A percentile compares a stretch with the other conserved stretches of the same genome.
These are phyloP conservation scores for Sutorius eximius DNA, from an alignment of 1,284 basidiomycete genomes.

Conservation along the genomic window DNA sequence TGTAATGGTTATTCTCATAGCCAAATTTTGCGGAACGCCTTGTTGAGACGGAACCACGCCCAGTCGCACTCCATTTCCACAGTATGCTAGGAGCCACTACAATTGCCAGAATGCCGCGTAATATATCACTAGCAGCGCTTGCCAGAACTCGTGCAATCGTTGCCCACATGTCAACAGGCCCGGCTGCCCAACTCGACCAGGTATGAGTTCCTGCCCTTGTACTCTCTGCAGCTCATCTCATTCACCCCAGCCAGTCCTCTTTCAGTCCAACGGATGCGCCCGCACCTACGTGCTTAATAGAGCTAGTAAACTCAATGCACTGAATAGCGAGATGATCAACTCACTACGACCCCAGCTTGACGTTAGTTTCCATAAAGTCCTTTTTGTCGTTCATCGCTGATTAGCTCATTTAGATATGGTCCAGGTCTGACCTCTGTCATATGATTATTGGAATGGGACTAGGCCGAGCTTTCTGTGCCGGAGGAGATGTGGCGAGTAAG, in stretches of 20 bases:
- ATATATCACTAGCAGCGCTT: conserved; percentile 35
- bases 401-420: conserved; percentile 67
- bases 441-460: conserved; percentile 78
- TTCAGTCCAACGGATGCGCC: conserved; percentile 63
- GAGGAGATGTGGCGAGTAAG: conserved; percentile 89
- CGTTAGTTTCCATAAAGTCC: conserved; percentile 42
- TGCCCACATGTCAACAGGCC: conserved; percentile 53
- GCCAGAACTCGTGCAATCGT: conserved; percentile 56
- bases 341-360: conserved; percentile 72
- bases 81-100: conserved; percentile 34
- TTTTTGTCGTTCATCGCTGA: conserved; percentile 13
- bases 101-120: conserved; percentile 36
- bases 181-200: conserved; percentile 25
- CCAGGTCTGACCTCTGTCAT: conserved; percentile 68
- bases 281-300: conserved; percentile 82
- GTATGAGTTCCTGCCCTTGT: conserved; percentile 20
- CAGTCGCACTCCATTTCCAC: conserved; percentile 1
- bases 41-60: background rate
- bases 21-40: conserved; percentile 5
- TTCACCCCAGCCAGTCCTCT: conserved; percentile 58
- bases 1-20: conserved; percentile 17
- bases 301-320: conserved; percentile 82
- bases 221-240: conserved; percentile 3
- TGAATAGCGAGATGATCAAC: conserved; percentile 83
- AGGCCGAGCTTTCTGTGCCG: conserved; percentile 89